phyloP scores from a whole-genome alignment of 495 filamentous ascomycete species.

The Trichoderma gamsii region DNA sequence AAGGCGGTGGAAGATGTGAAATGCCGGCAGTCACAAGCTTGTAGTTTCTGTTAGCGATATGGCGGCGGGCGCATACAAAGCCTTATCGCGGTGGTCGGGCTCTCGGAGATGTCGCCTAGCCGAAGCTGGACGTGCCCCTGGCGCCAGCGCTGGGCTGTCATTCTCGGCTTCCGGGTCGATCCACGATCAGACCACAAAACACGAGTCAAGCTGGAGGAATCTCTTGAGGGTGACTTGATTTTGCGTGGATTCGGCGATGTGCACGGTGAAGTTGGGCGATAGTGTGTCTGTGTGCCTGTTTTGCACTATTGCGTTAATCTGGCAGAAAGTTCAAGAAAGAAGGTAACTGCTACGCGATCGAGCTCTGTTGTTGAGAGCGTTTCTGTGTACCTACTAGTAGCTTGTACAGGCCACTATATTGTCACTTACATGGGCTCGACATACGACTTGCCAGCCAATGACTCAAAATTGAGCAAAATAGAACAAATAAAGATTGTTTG shows the following conservation, averaged over 20 bases:
- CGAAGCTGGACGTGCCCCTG: not conserved
- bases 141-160: not conserved
- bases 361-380: too few species aligned
- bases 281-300: not conserved
- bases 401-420: not conserved
- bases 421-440: not conserved
- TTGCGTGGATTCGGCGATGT: not conserved
- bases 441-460: not conserved
- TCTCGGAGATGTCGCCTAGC: not conserved
- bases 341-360: too few species aligned
- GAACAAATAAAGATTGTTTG: not conserved
- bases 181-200: conserved; percentile 10
- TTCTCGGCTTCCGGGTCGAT: not conserved
- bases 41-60: not conserved
- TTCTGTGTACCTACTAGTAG: not conserved
- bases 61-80: not conserved
- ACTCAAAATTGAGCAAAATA: not conserved
- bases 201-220: not conserved
- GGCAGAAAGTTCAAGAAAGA: too few species aligned
- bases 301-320: too few species aligned
- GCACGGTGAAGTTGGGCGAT: not conserved
- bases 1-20: not conserved
- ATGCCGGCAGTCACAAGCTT: not conserved
- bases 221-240: not conserved
- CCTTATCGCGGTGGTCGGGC: not conserved